These are phyloP conservation scores for Ascochyta koolunga DNA, from an alignment of 2,329 filamentous ascomycete species.

Conservation along the genomic window DNA sequence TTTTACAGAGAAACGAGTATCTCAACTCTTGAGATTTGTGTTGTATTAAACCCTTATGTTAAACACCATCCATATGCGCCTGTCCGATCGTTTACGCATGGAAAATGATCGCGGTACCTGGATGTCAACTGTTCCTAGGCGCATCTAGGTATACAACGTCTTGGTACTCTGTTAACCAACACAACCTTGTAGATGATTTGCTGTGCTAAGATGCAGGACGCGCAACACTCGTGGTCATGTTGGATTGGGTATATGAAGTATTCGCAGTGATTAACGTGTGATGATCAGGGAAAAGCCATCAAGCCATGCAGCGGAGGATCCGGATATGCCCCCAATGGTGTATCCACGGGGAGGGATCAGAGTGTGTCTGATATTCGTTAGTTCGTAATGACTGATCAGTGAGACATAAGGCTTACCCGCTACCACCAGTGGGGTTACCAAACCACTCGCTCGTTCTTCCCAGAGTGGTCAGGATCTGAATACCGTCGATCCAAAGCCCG, in stretches of 20 bases:
- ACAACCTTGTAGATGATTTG: not conserved
- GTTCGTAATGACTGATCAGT: not conserved
- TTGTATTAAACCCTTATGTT: not conserved
- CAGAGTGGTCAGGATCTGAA: conserved; percentile 87
- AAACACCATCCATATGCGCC: conserved; percentile 1
- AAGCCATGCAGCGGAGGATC: conserved; percentile 79
- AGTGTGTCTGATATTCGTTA: conserved; percentile 67
- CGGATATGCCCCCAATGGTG: conserved; percentile 84
- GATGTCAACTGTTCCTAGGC: not conserved
- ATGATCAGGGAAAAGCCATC: conserved; percentile 87
- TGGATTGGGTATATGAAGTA: not conserved
- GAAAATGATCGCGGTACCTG: not conserved
- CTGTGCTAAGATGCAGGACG: not conserved
- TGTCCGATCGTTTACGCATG: not conserved
- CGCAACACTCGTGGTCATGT: not conserved
- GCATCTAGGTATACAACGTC: conserved; percentile 9
- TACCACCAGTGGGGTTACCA: conserved; percentile 80
- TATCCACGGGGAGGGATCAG: conserved; percentile 90
- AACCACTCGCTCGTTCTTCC: conserved; percentile 86
- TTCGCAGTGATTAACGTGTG: conserved; percentile 59
- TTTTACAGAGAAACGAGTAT: conserved; percentile 7
- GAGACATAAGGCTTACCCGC: conserved; percentile 69
- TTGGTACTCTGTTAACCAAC: conserved; percentile 6
- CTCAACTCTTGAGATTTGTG: conserved; percentile 1
- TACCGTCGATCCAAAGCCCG: conserved; percentile 82